Conservation (phyloP, 2,329 filamentous ascomycete species). For the Ascochyta viciae-villosae region DNA sequence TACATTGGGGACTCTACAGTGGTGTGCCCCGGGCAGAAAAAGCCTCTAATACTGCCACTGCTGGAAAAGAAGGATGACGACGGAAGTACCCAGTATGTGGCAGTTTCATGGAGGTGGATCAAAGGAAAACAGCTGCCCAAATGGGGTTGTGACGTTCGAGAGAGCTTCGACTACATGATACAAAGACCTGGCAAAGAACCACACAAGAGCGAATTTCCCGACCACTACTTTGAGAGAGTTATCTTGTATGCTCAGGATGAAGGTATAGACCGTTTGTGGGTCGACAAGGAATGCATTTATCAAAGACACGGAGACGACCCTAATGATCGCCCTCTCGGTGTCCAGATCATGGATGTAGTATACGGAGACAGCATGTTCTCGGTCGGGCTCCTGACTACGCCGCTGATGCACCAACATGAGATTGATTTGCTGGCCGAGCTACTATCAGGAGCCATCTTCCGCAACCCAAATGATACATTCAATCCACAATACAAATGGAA, state of each 20-base stretch:
- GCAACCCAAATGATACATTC: neutral
- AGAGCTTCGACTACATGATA: slow-evolving; percentile 18
- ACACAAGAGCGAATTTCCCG: slow-evolving; percentile 25
- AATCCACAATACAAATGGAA: neutral
- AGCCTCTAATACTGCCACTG: slow-evolving; percentile 3
- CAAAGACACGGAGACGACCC: slow-evolving; percentile 20
- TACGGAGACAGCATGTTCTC: slow-evolving; percentile 21
- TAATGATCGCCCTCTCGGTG: slow-evolving; percentile 14
- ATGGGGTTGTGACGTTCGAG: neutral
- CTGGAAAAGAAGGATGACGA: slow-evolving; percentile 10
- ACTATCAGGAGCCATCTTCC: slow-evolving; percentile 10
- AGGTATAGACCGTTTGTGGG: slow-evolving; percentile 20
- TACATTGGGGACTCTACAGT: neutral
- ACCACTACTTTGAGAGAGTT: slow-evolving; percentile 26
- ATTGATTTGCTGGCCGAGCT: slow-evolving; percentile 17
- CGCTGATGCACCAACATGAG: slow-evolving; percentile 16
- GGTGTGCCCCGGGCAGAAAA: neutral
- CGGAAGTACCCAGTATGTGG: slow-evolving; percentile 16
- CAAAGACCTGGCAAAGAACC: slow-evolving; percentile 5
- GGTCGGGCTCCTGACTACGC: slow-evolving; percentile 22
- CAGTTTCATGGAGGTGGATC: slow-evolving; percentile 28
- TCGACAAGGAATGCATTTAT: slow-evolving; percentile 32
- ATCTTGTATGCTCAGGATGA: slow-evolving; percentile 22
- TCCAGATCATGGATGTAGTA: slow-evolving; percentile 32
- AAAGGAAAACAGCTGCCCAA: neutral